A percentile compares a stretch with the other conserved stretches of the same genome.
Evolutionary conservation across 176 grass and related monocot species (phyloP).

Genomic region (Cocos nucifera): DNA sequence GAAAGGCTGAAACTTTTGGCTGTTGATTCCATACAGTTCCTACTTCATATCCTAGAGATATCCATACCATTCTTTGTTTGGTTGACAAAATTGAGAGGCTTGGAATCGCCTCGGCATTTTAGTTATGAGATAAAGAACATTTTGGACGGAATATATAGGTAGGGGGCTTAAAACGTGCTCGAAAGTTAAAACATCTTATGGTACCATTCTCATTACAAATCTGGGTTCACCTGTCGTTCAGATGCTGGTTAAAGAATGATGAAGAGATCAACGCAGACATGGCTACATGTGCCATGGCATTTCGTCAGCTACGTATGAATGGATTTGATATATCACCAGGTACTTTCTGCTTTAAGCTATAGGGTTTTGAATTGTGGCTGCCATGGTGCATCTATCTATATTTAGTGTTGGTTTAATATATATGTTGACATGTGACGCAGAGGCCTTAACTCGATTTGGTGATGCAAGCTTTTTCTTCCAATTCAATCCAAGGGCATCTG

Average conservation of each 20-base stretch:
- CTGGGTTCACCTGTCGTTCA: constrained; percentile 27
- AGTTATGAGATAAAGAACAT: constrained; percentile 43
- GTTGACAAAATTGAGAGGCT: constrained; percentile 53
- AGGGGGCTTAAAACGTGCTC: neutral
- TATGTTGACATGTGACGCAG: constrained; percentile 18
- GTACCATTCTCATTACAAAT: neutral
- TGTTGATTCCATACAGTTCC: constrained; percentile 32
- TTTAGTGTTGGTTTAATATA: constrained; percentile 3
- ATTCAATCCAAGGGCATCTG: constrained; percentile 60
- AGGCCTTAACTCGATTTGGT: constrained; percentile 33
- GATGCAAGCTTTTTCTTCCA: constrained; percentile 28
- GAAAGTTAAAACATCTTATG: neutral
- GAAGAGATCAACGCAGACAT: constrained; percentile 47
- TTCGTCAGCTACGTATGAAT: constrained; percentile 59
- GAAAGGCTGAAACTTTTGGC: neutral
- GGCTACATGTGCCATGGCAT: constrained; percentile 59
- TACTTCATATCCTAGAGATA: constrained; percentile 27
- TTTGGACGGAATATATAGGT: constrained; percentile 52
- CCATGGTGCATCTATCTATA: too few species aligned
- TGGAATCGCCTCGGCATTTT: constrained; percentile 54
- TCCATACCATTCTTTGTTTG: constrained; percentile 40
- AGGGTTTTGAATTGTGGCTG: too few species aligned
- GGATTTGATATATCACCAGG: constrained; percentile 68
- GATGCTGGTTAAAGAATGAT: constrained; percentile 61
- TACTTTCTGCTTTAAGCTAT: neutral